Percentiles rank a stretch among this genome's conserved stretches.
phyloP scores from a whole-genome alignment of 2,329 filamentous ascomycete species.

The Fusarium acutatum region DNA sequence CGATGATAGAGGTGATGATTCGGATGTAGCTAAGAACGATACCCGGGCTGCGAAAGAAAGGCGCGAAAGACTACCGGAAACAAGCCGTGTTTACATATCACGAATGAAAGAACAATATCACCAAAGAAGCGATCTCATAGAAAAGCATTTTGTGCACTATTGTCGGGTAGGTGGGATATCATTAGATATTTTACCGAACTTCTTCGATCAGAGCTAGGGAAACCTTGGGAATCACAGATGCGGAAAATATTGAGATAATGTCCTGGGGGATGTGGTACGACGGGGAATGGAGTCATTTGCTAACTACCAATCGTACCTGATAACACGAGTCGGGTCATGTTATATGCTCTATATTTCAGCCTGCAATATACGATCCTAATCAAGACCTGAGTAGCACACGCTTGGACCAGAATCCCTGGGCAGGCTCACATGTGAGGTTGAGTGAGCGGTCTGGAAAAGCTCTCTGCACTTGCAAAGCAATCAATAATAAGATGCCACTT shows the following conservation, averaged over 20 bases:
- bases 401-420: constrained; percentile 5
- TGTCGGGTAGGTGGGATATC: not conserved
- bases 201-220: not conserved
- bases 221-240: not conserved
- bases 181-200: not conserved
- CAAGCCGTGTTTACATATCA: not conserved
- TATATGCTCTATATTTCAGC: constrained; percentile 14
- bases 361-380: constrained; percentile 10
- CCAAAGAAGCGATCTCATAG: not conserved
- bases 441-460: constrained; percentile 10
- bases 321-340: constrained; percentile 19
- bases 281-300: not conserved
- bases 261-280: constrained; percentile 24
- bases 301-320: constrained; percentile 8
- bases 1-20: not conserved
- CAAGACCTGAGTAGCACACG: not conserved
- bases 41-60: constrained; percentile 25
- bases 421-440: constrained; percentile 15
- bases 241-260: not conserved
- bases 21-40: constrained; percentile 18
- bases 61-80: constrained; percentile 3
- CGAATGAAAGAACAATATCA: not conserved
- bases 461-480: not conserved
- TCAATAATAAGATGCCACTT: not conserved
- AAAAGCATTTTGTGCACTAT: not conserved